A percentile compares a stretch with the other conserved stretches of the same genome.
Evolutionary conservation across 2,329 filamentous ascomycete species (phyloP).

Genomic region (Emmonsiellopsis sp.): DNA sequence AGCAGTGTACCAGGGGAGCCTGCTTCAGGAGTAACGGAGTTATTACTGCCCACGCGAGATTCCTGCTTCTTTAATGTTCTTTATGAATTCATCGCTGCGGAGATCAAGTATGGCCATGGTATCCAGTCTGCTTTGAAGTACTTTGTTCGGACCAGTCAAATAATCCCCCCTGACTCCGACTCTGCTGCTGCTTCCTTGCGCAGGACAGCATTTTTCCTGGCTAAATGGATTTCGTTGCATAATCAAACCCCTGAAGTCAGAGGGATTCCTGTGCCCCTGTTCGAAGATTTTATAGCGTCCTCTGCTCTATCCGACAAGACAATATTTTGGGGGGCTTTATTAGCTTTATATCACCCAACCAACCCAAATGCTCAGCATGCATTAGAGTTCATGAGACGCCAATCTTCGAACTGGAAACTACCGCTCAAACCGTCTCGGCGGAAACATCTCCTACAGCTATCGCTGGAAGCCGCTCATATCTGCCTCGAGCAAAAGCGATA

Average conservation of each 20-base stretch:
- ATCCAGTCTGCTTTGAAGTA: constrained; percentile 21
- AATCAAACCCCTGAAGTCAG: constrained; percentile 14
- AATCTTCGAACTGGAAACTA: constrained; percentile 9
- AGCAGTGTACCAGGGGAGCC: constrained; percentile 15
- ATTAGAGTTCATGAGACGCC: constrained; percentile 18
- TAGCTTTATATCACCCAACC: constrained; percentile 29
- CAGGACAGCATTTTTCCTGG: constrained; percentile 16
- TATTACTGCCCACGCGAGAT: neutral
- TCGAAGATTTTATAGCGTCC: constrained; percentile 20
- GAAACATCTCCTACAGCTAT: constrained; percentile 22
- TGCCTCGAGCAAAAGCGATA: constrained; percentile 22
- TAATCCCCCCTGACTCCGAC: constrained; percentile 2
- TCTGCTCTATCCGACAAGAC: neutral
- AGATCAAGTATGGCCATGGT: constrained; percentile 23
- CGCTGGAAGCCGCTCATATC: constrained; percentile 28
- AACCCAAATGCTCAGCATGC: constrained; percentile 23
- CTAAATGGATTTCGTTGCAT: constrained; percentile 15
- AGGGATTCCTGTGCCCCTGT: constrained; percentile 19
- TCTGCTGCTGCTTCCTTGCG: constrained; percentile 10
- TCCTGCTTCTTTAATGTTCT: constrained; percentile 14
- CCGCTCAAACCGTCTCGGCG: constrained; percentile 16
- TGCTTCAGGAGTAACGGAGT: constrained; percentile 10
- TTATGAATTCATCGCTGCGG: constrained; percentile 22
- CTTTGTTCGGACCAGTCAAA: constrained; percentile 18
- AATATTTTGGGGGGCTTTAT: constrained; percentile 16